Percentiles rank a stretch among this genome's conserved stretches.
These are phyloP conservation scores for Melastoma candidum DNA, from an alignment of 441 rosid genomes.

Conservation along the genomic window DNA sequence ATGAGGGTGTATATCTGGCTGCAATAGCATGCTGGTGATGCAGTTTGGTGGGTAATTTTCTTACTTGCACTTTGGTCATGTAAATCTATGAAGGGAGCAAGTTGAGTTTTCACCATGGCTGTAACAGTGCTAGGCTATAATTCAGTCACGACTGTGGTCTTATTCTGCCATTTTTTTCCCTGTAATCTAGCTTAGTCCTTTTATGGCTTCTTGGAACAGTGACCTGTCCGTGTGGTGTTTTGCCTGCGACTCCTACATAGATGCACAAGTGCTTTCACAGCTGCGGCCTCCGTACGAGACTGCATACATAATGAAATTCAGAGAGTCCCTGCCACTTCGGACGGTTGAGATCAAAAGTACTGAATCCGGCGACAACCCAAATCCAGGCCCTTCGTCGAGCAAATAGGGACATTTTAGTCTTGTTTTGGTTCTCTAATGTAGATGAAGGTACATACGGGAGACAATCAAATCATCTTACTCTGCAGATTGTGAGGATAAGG, in stretches of 20 bases:
- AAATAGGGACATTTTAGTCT: neutral
- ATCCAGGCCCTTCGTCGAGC: slow-evolving; percentile 10
- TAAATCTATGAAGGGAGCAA: no score
- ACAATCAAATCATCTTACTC: no score
- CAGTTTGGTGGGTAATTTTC: no score
- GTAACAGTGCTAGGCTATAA: no score
- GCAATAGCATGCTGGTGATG: no score
- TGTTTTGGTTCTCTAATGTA: no score
- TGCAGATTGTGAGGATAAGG: no score
- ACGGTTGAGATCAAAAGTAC: slow-evolving; percentile 12
- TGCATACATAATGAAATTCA: slow-evolving; percentile 73
- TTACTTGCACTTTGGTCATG: no score
- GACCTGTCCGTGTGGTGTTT: slow-evolving; percentile 92
- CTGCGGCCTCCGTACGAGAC: slow-evolving; percentile 55
- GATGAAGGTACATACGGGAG: no score
- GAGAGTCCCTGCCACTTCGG: slow-evolving; percentile 60
- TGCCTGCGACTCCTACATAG: slow-evolving; percentile 68
- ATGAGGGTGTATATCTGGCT: no score
- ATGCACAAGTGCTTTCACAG: slow-evolving; percentile 54
- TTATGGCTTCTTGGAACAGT: slow-evolving; percentile 24
- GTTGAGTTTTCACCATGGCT: no score
- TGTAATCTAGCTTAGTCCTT: neutral
- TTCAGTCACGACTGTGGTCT: no score
- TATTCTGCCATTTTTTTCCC: neutral
- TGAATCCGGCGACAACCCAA: slow-evolving; percentile 7